phyloP scores from a whole-genome alignment of 805 yeast genomes.

The Starmerella sirachaensis region DNA sequence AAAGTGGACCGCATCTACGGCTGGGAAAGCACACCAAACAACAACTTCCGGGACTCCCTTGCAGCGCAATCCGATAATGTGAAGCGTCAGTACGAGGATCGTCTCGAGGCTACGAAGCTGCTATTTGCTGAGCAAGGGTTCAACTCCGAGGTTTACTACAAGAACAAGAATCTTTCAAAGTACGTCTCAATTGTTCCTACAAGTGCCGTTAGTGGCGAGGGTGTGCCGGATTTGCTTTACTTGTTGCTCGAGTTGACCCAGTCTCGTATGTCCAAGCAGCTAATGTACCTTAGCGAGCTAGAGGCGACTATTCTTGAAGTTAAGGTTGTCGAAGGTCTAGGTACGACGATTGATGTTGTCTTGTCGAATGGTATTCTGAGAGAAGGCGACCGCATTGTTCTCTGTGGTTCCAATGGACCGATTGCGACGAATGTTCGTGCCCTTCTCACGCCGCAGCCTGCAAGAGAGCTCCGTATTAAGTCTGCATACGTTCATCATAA shows the following conservation, averaged over 20 bases:
- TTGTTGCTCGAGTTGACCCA: conserved; percentile 89
- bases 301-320: conserved; percentile 97
- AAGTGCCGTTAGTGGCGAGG: conserved; percentile 98
- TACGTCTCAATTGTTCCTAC: conserved; percentile 96
- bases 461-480: conserved; percentile 89
- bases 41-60: conserved; percentile 90
- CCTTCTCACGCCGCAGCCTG: conserved; percentile 90
- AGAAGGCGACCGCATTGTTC: conserved; percentile 90
- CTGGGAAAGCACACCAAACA: conserved; percentile 84
- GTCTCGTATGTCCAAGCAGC: conserved; percentile 96
- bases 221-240: conserved; percentile 98
- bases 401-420: conserved; percentile 98
- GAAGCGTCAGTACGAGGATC: conserved; percentile 80
- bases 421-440: conserved; percentile 95
- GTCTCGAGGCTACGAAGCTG: conserved; percentile 72
- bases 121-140: conserved; percentile 96
- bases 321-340: conserved; percentile 95
- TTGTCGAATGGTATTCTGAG: conserved; percentile 88
- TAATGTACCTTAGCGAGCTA: conserved; percentile 84
- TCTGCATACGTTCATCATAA: conserved; percentile 95
- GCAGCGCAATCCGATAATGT: conserved; percentile 73
- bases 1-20: conserved; percentile 95
- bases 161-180: conserved; percentile 85
- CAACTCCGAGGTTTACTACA: conserved; percentile 92
- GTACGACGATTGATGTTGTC: conserved; percentile 96